These are phyloP conservation scores for Prunus mume DNA, from an alignment of 306 rosid species.

Conservation along the genomic window DNA sequence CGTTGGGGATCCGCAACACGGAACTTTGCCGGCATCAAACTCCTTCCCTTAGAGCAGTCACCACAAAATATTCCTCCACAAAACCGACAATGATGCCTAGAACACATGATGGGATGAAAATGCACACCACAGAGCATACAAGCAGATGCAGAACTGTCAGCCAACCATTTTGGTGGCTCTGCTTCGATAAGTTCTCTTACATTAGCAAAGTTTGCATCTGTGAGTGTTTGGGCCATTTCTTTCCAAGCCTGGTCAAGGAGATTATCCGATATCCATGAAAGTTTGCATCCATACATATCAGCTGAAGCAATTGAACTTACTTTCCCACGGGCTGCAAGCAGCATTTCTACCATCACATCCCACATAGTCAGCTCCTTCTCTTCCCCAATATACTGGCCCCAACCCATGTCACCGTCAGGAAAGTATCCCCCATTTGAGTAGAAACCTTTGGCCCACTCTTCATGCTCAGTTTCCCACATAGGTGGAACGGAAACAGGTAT, in stretches of 20 bases:
- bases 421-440: conserved; percentile 72
- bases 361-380: conserved; percentile 96
- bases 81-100: conserved; percentile 95
- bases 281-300: conserved; percentile 37
- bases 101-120: conserved; percentile 93
- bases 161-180: conserved; percentile 94
- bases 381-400: conserved; percentile 64
- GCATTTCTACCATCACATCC: conserved; percentile 92
- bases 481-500: conserved; percentile 98
- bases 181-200: conserved; percentile 71
- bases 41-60: conserved; percentile 82
- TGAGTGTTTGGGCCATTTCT: conserved; percentile 89
- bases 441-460: conserved; percentile 69
- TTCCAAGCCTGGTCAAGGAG: conserved; percentile 89
- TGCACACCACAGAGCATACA: conserved; percentile 93
- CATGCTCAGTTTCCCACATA: conserved; percentile 74
- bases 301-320: conserved; percentile 65
- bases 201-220: conserved; percentile 66
- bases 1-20: conserved; percentile 80
- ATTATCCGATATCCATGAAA: conserved; percentile 64
- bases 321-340: conserved; percentile 81
- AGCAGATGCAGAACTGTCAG: conserved; percentile 83
- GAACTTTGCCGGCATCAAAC: conserved; percentile 79
- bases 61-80: conserved; percentile 98
- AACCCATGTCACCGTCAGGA: conserved; percentile 85